phyloP scores from a whole-genome alignment of 805 yeast species.

The Candida germanica region DNA sequence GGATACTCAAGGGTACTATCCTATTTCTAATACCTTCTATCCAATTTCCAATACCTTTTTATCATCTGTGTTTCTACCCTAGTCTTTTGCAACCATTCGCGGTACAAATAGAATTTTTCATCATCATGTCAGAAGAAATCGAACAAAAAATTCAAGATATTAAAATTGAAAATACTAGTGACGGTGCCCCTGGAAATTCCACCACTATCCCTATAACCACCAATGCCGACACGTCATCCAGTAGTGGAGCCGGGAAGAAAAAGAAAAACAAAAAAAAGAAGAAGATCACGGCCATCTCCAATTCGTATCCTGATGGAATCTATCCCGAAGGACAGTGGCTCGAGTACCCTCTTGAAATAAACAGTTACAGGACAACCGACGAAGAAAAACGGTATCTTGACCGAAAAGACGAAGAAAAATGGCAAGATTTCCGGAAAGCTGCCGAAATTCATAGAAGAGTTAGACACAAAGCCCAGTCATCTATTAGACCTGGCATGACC shows the following conservation, averaged over 20 bases:
- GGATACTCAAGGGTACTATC: no score
- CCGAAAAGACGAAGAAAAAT: conserved; percentile 54
- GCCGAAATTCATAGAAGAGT: conserved; percentile 96
- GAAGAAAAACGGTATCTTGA: conserved; percentile 84
- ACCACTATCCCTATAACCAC: conserved; percentile 14
- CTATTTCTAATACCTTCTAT: no score
- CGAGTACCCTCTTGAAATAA: conserved; percentile 68
- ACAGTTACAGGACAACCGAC: conserved; percentile 70
- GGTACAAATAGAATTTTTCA: conserved; percentile 3
- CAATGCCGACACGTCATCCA: conserved; percentile 2
- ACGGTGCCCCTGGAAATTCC: conserved; percentile 29
- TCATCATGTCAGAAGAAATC: conserved; percentile 2
- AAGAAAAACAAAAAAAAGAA: conserved; percentile 51
- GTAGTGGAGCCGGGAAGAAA: conserved; percentile 22
- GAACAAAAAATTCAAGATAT: conserved; percentile 1
- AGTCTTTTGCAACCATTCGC: conserved; percentile 1
- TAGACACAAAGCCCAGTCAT: conserved; percentile 70
- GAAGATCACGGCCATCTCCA: conserved; percentile 60
- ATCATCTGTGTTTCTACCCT: not conserved
- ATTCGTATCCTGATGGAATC: conserved; percentile 63
- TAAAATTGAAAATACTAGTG: conserved; percentile 17
- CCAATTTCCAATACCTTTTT: no score
- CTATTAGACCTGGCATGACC: conserved; percentile 86
- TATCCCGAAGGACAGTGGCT: conserved; percentile 88
- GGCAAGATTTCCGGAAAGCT: conserved; percentile 91